phyloP scores from a whole-genome alignment of 164 flowering plant species.

The Aristolochia californica region DNA sequence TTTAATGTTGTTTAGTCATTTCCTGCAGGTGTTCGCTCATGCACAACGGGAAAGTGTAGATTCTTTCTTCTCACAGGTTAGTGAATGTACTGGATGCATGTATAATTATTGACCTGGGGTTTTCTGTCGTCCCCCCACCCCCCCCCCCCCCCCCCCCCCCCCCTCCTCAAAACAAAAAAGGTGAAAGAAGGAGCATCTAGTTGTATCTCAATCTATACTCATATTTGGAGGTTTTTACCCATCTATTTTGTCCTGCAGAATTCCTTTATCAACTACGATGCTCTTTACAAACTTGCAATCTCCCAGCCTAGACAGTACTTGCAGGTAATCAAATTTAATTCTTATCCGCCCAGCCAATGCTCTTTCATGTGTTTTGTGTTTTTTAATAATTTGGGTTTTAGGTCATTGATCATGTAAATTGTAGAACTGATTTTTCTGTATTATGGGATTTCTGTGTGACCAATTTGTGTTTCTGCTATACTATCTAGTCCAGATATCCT shows the following conservation, averaged over 20 bases:
- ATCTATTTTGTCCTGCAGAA: constrained; percentile 38
- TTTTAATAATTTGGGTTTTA: background rate
- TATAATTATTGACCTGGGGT: background rate
- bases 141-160: too few relatives aligned
- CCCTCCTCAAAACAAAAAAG: too few relatives aligned
- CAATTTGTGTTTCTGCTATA: constrained; percentile 12
- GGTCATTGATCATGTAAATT: background rate
- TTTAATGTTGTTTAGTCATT: background rate
- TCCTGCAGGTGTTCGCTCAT: constrained; percentile 68
- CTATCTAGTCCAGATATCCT: constrained; percentile 89
- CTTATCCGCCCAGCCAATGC: background rate
- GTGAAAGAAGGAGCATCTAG: too few relatives aligned
- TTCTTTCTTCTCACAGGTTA: constrained; percentile 92
- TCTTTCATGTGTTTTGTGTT: constrained; percentile 5
- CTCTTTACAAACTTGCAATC: constrained; percentile 73
- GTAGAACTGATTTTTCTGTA: background rate
- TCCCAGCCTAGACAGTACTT: constrained; percentile 81
- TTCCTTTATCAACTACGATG: constrained; percentile 73
- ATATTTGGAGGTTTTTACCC: background rate
- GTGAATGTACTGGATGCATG: constrained; percentile 2
- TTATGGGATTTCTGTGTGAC: constrained; percentile 3
- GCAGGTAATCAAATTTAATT: constrained; percentile 45
- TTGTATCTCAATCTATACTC: too few relatives aligned
- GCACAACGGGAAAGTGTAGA: constrained; percentile 91
- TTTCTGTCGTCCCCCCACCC: too few relatives aligned